A percentile compares a stretch with the other conserved stretches of the same genome.
These are phyloP conservation scores for Ballota nigra DNA, from an alignment of 257 asterid species.

Conservation along the genomic window DNA sequence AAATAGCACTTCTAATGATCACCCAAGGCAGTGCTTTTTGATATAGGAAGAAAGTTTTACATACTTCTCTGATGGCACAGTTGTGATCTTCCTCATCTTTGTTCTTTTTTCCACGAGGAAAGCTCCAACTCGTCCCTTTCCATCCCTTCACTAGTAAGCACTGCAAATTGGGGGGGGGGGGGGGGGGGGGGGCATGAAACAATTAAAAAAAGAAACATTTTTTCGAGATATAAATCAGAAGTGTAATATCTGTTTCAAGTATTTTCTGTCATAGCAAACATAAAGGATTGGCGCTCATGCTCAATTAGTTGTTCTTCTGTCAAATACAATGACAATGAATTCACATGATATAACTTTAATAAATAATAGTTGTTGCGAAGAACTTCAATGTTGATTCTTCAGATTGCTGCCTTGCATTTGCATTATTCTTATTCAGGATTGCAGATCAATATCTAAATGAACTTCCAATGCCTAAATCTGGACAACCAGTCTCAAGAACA, in stretches of 20 bases:
- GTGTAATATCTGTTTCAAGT: background rate
- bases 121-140: constrained; percentile 94
- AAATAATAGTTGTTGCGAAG: background rate
- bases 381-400: background rate
- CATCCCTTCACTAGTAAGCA: constrained; percentile 86
- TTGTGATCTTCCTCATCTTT: constrained; percentile 85
- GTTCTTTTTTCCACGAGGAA: constrained; percentile 90
- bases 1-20: background rate
- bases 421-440: constrained; percentile 9
- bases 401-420: background rate
- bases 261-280: background rate
- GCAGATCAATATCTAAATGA: background rate
- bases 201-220: background rate
- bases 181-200: background rate
- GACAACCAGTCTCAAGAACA: constrained; percentile 2
- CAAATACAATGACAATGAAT: background rate
- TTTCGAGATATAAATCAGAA: background rate
- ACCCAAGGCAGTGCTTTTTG: constrained; percentile 1
- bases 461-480: background rate
- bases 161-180: constrained; percentile 32
- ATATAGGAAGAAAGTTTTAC: constrained; percentile 11
- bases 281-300: background rate
- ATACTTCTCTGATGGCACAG: constrained; percentile 86
- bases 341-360: background rate
- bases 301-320: background rate